Percentiles rank a stretch among this genome's conserved stretches.
These are phyloP conservation scores for Colletotrichum sp. DNA, from an alignment of 2,329 filamentous ascomycete genomes.

Conservation along the genomic window DNA sequence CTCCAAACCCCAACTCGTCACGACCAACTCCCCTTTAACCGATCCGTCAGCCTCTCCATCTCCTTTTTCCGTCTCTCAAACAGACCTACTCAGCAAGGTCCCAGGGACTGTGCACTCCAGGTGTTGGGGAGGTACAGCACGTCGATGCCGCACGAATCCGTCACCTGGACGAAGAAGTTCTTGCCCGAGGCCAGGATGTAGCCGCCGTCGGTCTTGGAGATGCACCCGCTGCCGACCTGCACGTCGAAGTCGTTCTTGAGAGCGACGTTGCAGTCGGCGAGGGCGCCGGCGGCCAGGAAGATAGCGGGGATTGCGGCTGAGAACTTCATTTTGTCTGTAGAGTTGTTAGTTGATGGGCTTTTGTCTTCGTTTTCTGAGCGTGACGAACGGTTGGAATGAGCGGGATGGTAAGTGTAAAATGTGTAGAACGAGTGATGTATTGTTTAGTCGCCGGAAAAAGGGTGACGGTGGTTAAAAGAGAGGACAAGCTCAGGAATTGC, in stretches of 20 bases:
- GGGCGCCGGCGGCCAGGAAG: background rate
- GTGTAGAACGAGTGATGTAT: background rate
- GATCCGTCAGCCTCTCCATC: background rate
- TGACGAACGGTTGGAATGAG: background rate
- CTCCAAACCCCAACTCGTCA: background rate
- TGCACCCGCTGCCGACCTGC: background rate
- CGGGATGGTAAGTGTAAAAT: rapidly evolving
- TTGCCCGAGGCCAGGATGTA: background rate
- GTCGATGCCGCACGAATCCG: background rate
- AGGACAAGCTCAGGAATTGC: background rate
- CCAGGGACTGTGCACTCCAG: background rate
- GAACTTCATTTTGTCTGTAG: background rate
- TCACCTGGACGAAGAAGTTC: background rate
- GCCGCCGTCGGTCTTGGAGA: background rate
- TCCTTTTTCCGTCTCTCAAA: background rate
- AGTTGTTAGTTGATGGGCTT: background rate
- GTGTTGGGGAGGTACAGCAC: background rate
- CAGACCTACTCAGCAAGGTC: background rate
- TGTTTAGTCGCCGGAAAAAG: background rate
- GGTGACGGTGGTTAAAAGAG: background rate
- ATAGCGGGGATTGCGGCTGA: background rate
- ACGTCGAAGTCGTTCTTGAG: background rate
- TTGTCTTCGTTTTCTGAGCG: rapidly evolving
- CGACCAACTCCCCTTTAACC: background rate
- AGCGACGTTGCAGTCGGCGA: background rate